phyloP scores from a whole-genome alignment of 78 protist genomes.

The Dictyostelium discoideum region dicty_2.7 NC_007088.5:1486001-1486500 shows the following conservation, averaged over 20 bases:
- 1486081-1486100: neutral
- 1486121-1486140: neutral
- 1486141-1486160: neutral
- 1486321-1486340: neutral
- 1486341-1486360: neutral
- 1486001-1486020: neutral
- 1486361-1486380: neutral
- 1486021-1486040: neutral
- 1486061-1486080: neutral
- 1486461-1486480: slow-evolving; percentile 59
- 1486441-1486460: slow-evolving; percentile 60
- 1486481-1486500: neutral
- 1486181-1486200: neutral
- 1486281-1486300: neutral
- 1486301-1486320: neutral
- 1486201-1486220: neutral
- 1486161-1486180: neutral
- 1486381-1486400: slow-evolving; percentile 18
- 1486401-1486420: slow-evolving; percentile 70
- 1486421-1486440: slow-evolving; percentile 55
- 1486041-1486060: neutral
- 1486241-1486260: neutral
- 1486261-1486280: neutral
- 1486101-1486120: neutral
- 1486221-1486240: neutral